Evolutionary conservation across 164 flowering plant genomes (phyloP).

Genomic region (Nelumbo lutea): DNA sequence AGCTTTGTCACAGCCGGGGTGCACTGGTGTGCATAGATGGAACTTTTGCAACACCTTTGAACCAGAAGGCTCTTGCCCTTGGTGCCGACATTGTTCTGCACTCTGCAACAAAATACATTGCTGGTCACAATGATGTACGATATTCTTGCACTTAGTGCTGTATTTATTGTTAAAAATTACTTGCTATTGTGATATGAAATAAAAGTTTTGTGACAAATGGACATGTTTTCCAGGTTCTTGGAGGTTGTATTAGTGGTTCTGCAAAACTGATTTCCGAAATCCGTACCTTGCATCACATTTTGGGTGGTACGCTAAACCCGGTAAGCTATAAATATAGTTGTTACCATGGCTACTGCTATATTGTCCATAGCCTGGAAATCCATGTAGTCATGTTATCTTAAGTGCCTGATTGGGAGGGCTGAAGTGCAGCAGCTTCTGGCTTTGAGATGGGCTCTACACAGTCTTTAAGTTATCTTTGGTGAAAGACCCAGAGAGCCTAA

Average conservation of each 20-base stretch:
- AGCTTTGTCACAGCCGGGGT: constrained; percentile 84
- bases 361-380: background rate
- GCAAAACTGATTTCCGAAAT: constrained; percentile 47
- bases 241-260: constrained; percentile 89
- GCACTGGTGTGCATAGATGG: constrained; percentile 87
- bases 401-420: too few species aligned
- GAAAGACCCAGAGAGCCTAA: too few species aligned
- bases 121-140: constrained; percentile 89
- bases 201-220: background rate
- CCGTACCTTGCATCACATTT: constrained; percentile 78
- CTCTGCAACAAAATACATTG: constrained; percentile 88
- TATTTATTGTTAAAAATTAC: background rate
- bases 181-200: background rate
- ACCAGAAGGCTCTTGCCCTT: constrained; percentile 90
- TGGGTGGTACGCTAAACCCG: constrained; percentile 90
- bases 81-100: constrained; percentile 95
- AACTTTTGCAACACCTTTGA: constrained; percentile 92
- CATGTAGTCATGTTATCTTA: too few species aligned
- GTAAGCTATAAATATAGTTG: constrained; percentile 35
- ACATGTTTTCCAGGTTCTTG: constrained; percentile 60
- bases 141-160: background rate
- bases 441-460: too few species aligned
- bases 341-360: background rate
- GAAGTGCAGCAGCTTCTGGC: too few species aligned
- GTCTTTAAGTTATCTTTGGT: too few species aligned